Conservation (phyloP, 1,284 basidiomycete genomes). For the Austroboletus niveus region DNA sequence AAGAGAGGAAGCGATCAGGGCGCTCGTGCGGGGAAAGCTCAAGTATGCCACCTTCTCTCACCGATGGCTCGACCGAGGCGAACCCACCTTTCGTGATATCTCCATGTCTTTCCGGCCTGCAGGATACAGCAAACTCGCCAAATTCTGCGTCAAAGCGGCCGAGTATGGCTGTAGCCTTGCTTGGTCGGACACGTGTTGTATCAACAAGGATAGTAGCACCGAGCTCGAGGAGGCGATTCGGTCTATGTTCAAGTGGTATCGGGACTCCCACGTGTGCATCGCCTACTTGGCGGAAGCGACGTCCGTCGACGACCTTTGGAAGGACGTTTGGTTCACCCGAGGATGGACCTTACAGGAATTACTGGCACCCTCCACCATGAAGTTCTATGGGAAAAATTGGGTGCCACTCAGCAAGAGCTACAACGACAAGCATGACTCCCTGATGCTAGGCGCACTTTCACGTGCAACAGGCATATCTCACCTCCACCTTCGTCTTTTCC, state of each 20-base stretch:
- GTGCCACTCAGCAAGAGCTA: slow-evolving; percentile 18
- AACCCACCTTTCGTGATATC: slow-evolving; percentile 53
- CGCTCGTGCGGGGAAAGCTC: slow-evolving; percentile 47
- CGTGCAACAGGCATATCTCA: slow-evolving; percentile 28
- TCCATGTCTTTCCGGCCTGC: slow-evolving; percentile 30
- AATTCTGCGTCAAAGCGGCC: slow-evolving; percentile 26
- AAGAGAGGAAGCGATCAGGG: slow-evolving; percentile 26
- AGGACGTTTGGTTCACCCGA: slow-evolving; percentile 34
- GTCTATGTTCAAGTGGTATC: slow-evolving; percentile 35
- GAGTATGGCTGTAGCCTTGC: slow-evolving; percentile 30
- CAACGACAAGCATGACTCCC: slow-evolving; percentile 27
- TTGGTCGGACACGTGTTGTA: slow-evolving; percentile 33
- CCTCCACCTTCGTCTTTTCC: slow-evolving; percentile 25
- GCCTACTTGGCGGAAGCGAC: slow-evolving; percentile 33
- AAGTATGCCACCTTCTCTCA: slow-evolving; percentile 55
- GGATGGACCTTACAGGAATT: slow-evolving; percentile 32
- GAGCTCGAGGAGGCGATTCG: slow-evolving; percentile 34
- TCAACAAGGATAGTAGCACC: neutral
- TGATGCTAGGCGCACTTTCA: slow-evolving; percentile 26
- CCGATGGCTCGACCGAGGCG: slow-evolving; percentile 64
- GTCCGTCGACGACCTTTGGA: slow-evolving; percentile 24
- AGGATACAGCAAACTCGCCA: slow-evolving; percentile 27
- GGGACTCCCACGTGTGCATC: slow-evolving; percentile 29
- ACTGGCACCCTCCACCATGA: slow-evolving; percentile 28
- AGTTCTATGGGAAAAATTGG: slow-evolving; percentile 31